Percentiles rank a stretch among this genome's conserved stretches.
Conservation (phyloP, 1,139 yeast species). For the Diutina ranongensis region DNA sequence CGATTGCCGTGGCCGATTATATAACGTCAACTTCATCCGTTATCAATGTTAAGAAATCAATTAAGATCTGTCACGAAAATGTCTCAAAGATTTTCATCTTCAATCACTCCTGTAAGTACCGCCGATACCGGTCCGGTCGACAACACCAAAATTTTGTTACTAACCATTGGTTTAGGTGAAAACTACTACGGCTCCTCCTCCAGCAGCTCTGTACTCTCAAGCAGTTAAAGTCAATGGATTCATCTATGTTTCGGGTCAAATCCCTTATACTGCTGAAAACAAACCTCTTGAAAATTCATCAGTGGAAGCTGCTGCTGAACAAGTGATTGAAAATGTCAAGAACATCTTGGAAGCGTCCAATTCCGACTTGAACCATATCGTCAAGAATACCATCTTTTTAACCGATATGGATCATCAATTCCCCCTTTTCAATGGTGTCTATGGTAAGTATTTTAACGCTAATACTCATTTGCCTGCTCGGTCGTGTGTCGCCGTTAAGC, state of each 20-base stretch:
- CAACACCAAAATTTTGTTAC: background rate
- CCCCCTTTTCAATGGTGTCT: conserved; percentile 4
- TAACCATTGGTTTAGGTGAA: background rate
- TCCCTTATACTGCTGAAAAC: conserved; percentile 79
- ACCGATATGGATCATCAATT: conserved; percentile 4
- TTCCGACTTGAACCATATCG: conserved; percentile 1
- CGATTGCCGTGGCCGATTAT: background rate
- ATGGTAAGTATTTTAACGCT: conserved; percentile 5
- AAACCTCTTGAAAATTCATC: conserved; percentile 44
- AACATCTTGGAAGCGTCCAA: conserved; percentile 4
- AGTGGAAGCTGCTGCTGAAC: conserved; percentile 5
- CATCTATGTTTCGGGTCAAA: conserved; percentile 89
- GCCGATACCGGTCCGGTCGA: too few relatives aligned
- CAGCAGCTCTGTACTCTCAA: conserved; percentile 92
- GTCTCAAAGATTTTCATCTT: conserved; percentile 2
- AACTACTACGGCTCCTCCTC: conserved; percentile 72
- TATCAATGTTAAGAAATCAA: conserved; percentile 5
- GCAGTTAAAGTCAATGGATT: conserved; percentile 83
- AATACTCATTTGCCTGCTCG: conserved; percentile 5
- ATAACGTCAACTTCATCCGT: too few relatives aligned
- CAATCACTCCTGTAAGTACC: conserved; percentile 2
- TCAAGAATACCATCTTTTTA: conserved; percentile 4
- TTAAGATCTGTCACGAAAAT: background rate
- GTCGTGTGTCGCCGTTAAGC: conserved; percentile 5
- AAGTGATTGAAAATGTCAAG: conserved; percentile 3